phyloP scores from a whole-genome alignment of 148 eudicot genomes.

The Rhododendron henanense region DNA sequence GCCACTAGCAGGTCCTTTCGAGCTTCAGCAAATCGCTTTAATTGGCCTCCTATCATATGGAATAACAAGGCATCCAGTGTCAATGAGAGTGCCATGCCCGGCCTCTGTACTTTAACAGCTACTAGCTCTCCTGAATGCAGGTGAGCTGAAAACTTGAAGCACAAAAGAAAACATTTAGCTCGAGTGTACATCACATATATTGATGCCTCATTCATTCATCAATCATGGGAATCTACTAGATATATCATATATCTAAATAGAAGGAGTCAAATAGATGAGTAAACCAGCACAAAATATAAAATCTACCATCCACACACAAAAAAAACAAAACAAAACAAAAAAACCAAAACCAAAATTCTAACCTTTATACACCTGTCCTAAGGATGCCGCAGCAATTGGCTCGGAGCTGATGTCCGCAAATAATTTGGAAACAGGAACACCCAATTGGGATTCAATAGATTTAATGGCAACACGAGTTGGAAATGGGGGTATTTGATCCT shows the following conservation, averaged over 20 bases:
- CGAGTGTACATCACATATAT: conserved; percentile 12
- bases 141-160: conserved; percentile 96
- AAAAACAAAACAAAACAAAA: background rate
- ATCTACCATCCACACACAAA: background rate
- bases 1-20: conserved; percentile 96
- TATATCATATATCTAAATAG: background rate
- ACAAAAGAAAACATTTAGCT: conserved; percentile 37
- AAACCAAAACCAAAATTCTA: conserved; percentile 11
- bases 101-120: conserved; percentile 99
- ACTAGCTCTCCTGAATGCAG: conserved; percentile 97
- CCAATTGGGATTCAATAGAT: conserved; percentile 88
- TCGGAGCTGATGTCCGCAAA: conserved; percentile 89
- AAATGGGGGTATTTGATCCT: conserved; percentile 99
- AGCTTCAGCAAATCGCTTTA: conserved; percentile 95
- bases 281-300: background rate
- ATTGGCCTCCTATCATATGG: conserved; percentile 94
- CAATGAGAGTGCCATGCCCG: conserved; percentile 82
- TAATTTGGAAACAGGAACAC: conserved; percentile 66
- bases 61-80: conserved; percentile 94
- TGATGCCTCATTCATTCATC: background rate
- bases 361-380: conserved; percentile 99
- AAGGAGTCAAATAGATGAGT: background rate
- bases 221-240: background rate
- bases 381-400: conserved; percentile 96
- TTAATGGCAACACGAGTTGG: conserved; percentile 70